Percentiles rank a stretch among this genome's conserved stretches.
Evolutionary conservation across 306 rosid genomes (phyloP).

Genomic region (Quercus parvula): DNA sequence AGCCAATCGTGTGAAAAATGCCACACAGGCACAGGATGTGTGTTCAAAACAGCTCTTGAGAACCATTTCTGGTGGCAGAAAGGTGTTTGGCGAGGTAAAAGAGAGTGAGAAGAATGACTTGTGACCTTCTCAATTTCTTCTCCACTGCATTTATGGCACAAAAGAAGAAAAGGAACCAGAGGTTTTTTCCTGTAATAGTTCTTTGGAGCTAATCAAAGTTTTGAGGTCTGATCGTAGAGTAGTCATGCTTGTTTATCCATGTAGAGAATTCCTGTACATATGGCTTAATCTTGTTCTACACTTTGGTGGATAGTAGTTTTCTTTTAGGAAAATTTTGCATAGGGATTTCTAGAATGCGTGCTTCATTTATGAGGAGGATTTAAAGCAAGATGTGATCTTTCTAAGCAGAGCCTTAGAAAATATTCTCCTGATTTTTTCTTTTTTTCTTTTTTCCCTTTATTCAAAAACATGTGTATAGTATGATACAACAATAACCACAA

Average conservation of each 20-base stretch:
- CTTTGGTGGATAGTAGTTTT: background rate
- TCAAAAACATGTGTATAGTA: too few relatives aligned
- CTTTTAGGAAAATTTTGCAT: background rate
- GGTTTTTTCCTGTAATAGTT: background rate
- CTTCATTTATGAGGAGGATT: too few relatives aligned
- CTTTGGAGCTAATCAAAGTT: background rate
- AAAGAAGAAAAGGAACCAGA: background rate
- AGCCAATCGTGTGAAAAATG: conserved; percentile 70
- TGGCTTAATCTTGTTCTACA: background rate
- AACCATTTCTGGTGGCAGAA: conserved; percentile 59
- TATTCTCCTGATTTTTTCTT: too few relatives aligned
- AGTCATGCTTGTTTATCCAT: background rate
- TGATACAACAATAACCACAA: too few relatives aligned
- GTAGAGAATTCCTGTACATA: background rate
- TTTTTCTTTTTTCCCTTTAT: too few relatives aligned
- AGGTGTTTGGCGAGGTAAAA: conserved; percentile 17
- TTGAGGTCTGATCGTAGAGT: background rate
- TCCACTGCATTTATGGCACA: background rate
- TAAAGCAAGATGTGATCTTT: too few relatives aligned
- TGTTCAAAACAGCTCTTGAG: conserved; percentile 77
- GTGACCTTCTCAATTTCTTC: background rate
- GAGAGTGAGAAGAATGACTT: conserved; percentile 17
- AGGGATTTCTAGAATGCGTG: too few relatives aligned
- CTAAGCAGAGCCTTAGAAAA: too few relatives aligned
- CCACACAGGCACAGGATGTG: conserved; percentile 65